Percentiles rank a stretch among this genome's conserved stretches.
Evolutionary conservation across 768 basidiomycete species (phyloP).

Genomic region (Lactarius quietus): DNA sequence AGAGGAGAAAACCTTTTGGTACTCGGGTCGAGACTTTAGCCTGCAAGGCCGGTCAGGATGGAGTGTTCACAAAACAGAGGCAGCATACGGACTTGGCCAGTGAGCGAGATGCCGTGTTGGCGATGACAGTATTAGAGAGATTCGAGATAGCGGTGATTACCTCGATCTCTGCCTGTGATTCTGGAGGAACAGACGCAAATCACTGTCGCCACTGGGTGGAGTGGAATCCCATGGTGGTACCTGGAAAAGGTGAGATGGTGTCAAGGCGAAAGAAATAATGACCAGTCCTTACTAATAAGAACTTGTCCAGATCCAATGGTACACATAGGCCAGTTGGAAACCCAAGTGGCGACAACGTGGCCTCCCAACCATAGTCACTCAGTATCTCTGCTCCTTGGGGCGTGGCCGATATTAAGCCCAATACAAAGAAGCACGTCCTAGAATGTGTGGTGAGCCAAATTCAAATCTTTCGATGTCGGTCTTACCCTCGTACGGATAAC

Average conservation of each 20-base stretch:
- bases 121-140: conserved; percentile 92
- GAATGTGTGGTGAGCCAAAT: neutral
- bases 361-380: conserved; percentile 91
- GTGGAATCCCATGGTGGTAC: conserved; percentile 63
- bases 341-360: conserved; percentile 82
- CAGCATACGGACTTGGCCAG: conserved; percentile 61
- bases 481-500: conserved; percentile 90
- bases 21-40: conserved; percentile 76
- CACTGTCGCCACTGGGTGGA: conserved; percentile 31
- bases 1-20: conserved; percentile 71
- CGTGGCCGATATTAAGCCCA: conserved; percentile 90
- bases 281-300: conserved; percentile 60
- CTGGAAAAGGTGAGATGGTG: conserved; percentile 38
- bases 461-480: neutral
- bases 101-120: conserved; percentile 89
- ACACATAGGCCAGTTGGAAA: conserved; percentile 88
- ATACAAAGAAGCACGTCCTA: conserved; percentile 94
- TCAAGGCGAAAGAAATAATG: neutral
- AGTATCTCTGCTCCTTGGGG: conserved; percentile 90
- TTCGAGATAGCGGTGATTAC: conserved; percentile 90
- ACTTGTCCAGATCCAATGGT: conserved; percentile 77
- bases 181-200: conserved; percentile 60
- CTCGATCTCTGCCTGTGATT: conserved; percentile 69
- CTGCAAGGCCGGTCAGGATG: conserved; percentile 36
- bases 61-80: conserved; percentile 5